Percentiles rank a stretch among this genome's conserved stretches.
Evolutionary conservation across 2,329 filamentous ascomycete species (phyloP).

Genomic region (Biscogniauxia mediterranea): DNA sequence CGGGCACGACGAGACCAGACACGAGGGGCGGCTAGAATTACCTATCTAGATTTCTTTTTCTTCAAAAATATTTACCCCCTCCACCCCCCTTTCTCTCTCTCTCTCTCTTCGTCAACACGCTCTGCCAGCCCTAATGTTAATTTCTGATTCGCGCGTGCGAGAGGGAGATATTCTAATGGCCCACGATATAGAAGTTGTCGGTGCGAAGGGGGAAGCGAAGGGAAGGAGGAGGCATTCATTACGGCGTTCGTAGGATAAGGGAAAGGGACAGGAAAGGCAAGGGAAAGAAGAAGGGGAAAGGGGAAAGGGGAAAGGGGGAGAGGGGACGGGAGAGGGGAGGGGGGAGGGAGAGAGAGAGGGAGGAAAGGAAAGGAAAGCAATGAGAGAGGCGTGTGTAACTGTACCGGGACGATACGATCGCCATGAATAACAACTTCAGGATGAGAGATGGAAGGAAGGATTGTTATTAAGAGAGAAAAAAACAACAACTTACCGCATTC

Average conservation of each 20-base stretch:
- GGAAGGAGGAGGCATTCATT: not conserved
- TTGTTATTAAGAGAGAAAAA: not conserved
- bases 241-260: not conserved
- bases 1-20: conserved; percentile 40
- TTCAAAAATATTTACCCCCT: too few relatives aligned
- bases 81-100: too few relatives aligned
- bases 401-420: not conserved
- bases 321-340: too few relatives aligned
- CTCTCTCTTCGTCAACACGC: too few relatives aligned
- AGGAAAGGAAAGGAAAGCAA: not conserved
- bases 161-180: too few relatives aligned
- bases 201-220: too few relatives aligned
- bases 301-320: not conserved
- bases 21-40: conserved; percentile 20
- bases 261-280: too few relatives aligned
- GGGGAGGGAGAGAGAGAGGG: not conserved
- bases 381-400: not conserved
- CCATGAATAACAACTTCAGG: not conserved
- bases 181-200: not conserved
- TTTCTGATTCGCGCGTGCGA: too few relatives aligned
- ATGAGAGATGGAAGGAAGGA: not conserved
- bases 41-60: too few relatives aligned
- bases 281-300: too few relatives aligned
- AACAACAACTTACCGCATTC: too few relatives aligned
- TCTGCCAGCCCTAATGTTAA: too few relatives aligned